Base-by-base conservation (phyloP, 768 basidiomycete genomes). In the Suillus variegatus region DNA sequence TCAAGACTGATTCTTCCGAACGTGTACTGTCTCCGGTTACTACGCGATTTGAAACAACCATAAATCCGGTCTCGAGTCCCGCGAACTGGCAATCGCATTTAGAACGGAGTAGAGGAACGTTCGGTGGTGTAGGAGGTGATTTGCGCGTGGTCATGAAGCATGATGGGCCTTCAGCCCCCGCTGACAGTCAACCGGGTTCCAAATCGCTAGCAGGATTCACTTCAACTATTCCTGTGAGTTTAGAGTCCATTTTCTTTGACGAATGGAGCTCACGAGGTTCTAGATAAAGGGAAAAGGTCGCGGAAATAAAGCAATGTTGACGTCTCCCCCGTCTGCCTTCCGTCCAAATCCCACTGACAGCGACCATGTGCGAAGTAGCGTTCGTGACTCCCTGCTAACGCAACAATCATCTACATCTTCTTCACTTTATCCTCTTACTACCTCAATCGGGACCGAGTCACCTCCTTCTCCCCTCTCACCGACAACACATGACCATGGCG, bases 361-460 rank as follows among this genome's bases (percentile, higher is more conserved):
- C 28, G 76, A 78, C 69, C 66, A 84, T 67, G 75, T 77, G 40
- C 85, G 87, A 65, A 87, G 88, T 74, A 88, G 85, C 18, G 72
- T 88, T 57, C 80, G 84, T 61, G 82, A 82, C 69, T 87, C 86
- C 32, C 60, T 84, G 9, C 79, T 86, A 41, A 90, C 90, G 4
- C 85, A 88, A 55, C 80, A 86, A 65, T 91, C 91, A 3, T 84
- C 82, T 12, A 82, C 83, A n/a, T 88, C 90, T 18, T 92, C 92
- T 6, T 93, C 93, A 18, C 77, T 92, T 25, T 94, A 93, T 72
- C 92, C 93, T 61, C 81, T 85, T 56, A 91, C 91, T 49, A 88
- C 89, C 6, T 87, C 88, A 8, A 87, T 86, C 51, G 84, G 81
- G 20, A 85, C 88, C 44, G 88, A 89, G 62, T 91, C 89, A 5